Base-by-base conservation (phyloP, 768 basidiomycete species). In the Hericium alpestre region DNA sequence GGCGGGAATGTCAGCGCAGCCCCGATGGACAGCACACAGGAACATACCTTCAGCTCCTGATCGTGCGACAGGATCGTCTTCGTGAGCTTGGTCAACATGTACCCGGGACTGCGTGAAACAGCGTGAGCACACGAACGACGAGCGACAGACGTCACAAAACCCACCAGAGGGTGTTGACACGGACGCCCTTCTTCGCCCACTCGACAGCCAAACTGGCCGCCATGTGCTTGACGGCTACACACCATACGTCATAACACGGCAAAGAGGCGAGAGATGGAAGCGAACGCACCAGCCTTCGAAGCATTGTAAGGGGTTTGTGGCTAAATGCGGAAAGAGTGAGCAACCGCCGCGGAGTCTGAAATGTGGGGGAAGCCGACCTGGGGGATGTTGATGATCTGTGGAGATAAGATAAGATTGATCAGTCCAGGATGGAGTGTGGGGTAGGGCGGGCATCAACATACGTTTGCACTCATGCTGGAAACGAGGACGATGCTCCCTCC, bases 261-360 rank as follows among this genome's bases (percentile, higher is more conserved):
- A 32, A 32, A 40, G 12, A 18, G 38, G 12, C 15, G 27, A 25
- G 47, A 9, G 4, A 16, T n/a, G 13, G 18, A 48, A 12, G 11
- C 20, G 12, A 39, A 64, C 76, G 64, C 64, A 84, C 86, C 90
- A 38, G 91, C 91, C 75, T 94, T 97, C 18, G 93, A 94, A 9
- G 90, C 89, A 70, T 97, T 98, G 70, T 98, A 98, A 0, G 94
- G 93, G 4, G 90, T 89, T 77, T 98, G 95, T 43, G 80, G 81
- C 81, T 91, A 68, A 23, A 55, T 25, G 38, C 15, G 43, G 27
- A 27, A 37, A 51, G 38, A 38, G 20, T 38, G 22, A 25, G 43
- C 52, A 38, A 38, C 16, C 16, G 46, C 15, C 12, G 41, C 12
- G 23, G n/a, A 39, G 25, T 13, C 15, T 41, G 18, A 40, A 32